A percentile compares a stretch with the other conserved stretches of the same genome.
phyloP scores from a whole-genome alignment of 1,284 basidiomycete species.

The Ustilago crameri region DNA sequence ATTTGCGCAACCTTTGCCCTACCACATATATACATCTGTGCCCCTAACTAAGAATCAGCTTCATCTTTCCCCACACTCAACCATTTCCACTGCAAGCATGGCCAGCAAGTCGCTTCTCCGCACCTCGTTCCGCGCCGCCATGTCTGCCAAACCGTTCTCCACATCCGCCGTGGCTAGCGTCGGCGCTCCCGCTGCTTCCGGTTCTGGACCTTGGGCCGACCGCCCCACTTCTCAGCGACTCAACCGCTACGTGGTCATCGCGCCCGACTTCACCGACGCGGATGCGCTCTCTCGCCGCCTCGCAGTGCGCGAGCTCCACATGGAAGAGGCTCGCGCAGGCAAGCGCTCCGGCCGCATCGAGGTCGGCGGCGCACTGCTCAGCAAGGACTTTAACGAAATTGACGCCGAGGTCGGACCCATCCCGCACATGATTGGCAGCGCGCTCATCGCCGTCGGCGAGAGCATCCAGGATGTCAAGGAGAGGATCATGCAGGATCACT shows the following conservation, averaged over 20 bases:
- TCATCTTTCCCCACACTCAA: neutral
- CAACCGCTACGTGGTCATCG: constrained; percentile 55
- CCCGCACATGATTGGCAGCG: constrained; percentile 43
- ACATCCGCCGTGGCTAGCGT: constrained; percentile 4
- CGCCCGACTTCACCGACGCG: constrained; percentile 44
- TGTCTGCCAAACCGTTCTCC: constrained; percentile 8
- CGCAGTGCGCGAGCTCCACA: constrained; percentile 56
- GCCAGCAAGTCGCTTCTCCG: constrained; percentile 14
- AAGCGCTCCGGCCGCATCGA: constrained; percentile 52
- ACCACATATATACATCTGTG: too few relatives aligned
- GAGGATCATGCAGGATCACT: constrained; percentile 52
- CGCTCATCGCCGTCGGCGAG: constrained; percentile 51
- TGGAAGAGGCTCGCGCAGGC: constrained; percentile 47
- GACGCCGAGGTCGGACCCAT: constrained; percentile 43
- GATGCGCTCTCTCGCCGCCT: constrained; percentile 48
- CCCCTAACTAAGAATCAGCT: too few relatives aligned
- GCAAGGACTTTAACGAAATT: constrained; percentile 49
- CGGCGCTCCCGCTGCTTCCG: constrained; percentile 8
- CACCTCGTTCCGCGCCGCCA: neutral
- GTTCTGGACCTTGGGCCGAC: constrained; percentile 43
- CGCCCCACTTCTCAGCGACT: constrained; percentile 17
- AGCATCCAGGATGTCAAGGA: constrained; percentile 50
- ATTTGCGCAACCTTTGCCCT: too few relatives aligned
- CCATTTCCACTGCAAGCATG: neutral
- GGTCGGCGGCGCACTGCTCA: constrained; percentile 53